A percentile compares a stretch with the other conserved stretches of the same genome.
These are phyloP conservation scores for Tephrocybe sp. DNA, from an alignment of 768 basidiomycete genomes.

Conservation along the genomic window DNA sequence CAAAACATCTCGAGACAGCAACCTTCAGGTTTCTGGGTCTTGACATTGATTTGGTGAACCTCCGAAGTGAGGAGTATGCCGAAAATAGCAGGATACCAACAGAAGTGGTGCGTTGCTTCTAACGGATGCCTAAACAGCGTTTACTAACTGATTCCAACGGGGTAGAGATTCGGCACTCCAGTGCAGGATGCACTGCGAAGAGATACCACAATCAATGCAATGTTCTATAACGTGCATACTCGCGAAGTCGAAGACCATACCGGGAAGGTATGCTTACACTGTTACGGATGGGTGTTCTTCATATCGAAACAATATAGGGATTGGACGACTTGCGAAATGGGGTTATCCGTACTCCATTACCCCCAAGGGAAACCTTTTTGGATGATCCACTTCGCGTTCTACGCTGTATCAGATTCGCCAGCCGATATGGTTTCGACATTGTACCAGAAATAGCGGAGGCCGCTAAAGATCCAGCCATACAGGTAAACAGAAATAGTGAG, in stretches of 20 bases:
- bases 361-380: conserved; percentile 82
- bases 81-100: conserved; percentile 86
- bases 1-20: conserved; percentile 96
- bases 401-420: conserved; percentile 87
- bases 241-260: conserved; percentile 85
- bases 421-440: conserved; percentile 81
- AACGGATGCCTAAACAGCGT: neutral
- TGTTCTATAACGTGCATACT: conserved; percentile 95
- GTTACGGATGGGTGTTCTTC: conserved; percentile 7
- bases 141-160: neutral
- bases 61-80: conserved; percentile 90
- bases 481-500: conserved; percentile 48
- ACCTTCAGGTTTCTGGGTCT: conserved; percentile 75
- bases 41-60: conserved; percentile 91
- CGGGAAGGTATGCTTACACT: conserved; percentile 48
- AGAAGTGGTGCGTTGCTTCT: conserved; percentile 58
- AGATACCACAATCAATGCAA: conserved; percentile 92
- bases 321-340: conserved; percentile 78
- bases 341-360: conserved; percentile 83
- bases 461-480: conserved; percentile 58
- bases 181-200: conserved; percentile 85
- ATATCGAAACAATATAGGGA: conserved; percentile 46
- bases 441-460: conserved; percentile 65
- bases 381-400: conserved; percentile 96
- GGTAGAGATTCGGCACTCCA: conserved; percentile 87